A percentile compares a stretch with the other conserved stretches of the same genome.
phyloP scores from a whole-genome alignment of 768 basidiomycete genomes.

The Porpolomopsis calyptriformis region DNA sequence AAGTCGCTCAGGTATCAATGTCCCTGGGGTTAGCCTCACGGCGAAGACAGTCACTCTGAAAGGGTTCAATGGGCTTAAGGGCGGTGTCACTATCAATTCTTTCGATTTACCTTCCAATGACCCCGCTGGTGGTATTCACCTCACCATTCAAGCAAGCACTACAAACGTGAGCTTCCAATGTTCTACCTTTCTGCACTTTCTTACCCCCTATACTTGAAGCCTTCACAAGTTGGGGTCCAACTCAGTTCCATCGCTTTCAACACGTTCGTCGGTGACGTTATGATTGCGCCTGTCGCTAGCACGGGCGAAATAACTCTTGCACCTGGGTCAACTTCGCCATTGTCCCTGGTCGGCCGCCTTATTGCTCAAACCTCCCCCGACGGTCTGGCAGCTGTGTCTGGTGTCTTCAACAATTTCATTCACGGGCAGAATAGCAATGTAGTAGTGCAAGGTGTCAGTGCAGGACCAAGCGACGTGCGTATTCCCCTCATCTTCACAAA shows the following conservation, averaged over 20 bases:
- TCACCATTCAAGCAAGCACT: slow-evolving; percentile 51
- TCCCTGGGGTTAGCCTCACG: slow-evolving; percentile 43
- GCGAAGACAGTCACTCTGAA: slow-evolving; percentile 52
- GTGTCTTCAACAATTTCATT: slow-evolving; percentile 62
- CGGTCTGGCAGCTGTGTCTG: slow-evolving; percentile 49
- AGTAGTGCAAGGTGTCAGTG: slow-evolving; percentile 46
- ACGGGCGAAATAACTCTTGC: slow-evolving; percentile 40
- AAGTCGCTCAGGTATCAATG: slow-evolving; percentile 37
- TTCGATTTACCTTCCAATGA: slow-evolving; percentile 66
- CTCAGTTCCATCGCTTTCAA: slow-evolving; percentile 53
- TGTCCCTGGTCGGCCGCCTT: slow-evolving; percentile 53
- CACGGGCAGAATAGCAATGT: slow-evolving; percentile 55
- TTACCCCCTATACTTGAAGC: slow-evolving; percentile 27
- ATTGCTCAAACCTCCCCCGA: slow-evolving; percentile 44
- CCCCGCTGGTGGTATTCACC: slow-evolving; percentile 58
- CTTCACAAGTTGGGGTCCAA: slow-evolving; percentile 65
- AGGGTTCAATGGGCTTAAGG: slow-evolving; percentile 59
- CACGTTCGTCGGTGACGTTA: slow-evolving; percentile 38
- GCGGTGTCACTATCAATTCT: slow-evolving; percentile 49
- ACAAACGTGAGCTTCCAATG: slow-evolving; percentile 38
- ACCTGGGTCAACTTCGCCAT: slow-evolving; percentile 39
- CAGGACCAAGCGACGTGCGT: slow-evolving; percentile 46
- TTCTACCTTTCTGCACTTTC: background rate
- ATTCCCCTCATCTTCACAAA: background rate
- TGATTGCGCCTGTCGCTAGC: slow-evolving; percentile 51